Base-by-base conservation (phyloP, 768 basidiomycete genomes). In the Suillus ampliporus region DNA sequence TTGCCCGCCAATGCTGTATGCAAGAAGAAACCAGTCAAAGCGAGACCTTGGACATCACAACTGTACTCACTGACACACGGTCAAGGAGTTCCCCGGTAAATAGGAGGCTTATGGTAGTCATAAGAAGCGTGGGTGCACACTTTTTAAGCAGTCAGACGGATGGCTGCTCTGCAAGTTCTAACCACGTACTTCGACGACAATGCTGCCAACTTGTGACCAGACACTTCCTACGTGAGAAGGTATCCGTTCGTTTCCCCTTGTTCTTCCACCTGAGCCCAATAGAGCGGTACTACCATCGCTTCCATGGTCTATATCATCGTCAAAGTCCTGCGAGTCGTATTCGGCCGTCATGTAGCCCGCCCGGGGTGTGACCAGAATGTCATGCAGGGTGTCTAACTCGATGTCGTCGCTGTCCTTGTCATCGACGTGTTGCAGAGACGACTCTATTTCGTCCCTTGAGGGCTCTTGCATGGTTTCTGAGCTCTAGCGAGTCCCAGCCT, bases 61-160 rank as follows among this genome's bases (percentile, higher is more conserved):
- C 59, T 43, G 13, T n/a, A 79, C 84, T 65, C 65, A 95, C 94
- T 60, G 95, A 91, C 58, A 99, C 87, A 65, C 88, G 87, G 75
- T 94, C 90, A 35, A 99, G 78, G 1, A 98, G 83, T 72, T 95
- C 90, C 17, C 97, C 97, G 2, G 96, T 96, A 69, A 99, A 90
- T 38, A 97, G 80, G 48, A 95, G 81, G 10, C 95, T 93, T 17
- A 94, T 69, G 0, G 95, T 89, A 0, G 92, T 91, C 57, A 98
- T 80, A 8, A 97, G 78, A 31, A 99, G 82, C 17, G 94, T 92
- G 1, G 97, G 96, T 2, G 92, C 87, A 43, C 91, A 90, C 97
- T 98, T 68, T 15, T 51, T 35, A 40, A 41, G 21, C 57, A 44
- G 34, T 65, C 65, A 65, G 69, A 28, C 15, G 35, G 19, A 52